These are phyloP conservation scores for Mariannaea elegans DNA, from an alignment of 2,329 filamentous ascomycete species.

Conservation along the genomic window DNA sequence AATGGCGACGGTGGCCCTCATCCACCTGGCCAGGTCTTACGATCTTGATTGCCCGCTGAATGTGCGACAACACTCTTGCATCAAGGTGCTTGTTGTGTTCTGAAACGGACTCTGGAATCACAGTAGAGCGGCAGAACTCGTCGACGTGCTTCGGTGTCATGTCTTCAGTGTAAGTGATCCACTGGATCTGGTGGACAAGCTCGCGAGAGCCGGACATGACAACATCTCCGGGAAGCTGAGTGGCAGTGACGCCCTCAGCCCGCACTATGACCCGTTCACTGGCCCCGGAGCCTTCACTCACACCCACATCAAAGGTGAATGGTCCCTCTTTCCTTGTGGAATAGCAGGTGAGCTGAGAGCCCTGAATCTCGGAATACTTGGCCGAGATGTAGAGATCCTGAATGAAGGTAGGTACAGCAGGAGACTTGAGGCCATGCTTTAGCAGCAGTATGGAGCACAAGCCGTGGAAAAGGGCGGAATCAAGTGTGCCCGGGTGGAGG, in stretches of 20 bases:
- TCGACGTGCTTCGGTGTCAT: conserved; percentile 6
- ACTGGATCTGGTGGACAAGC: conserved; percentile 14
- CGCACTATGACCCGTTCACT: not conserved
- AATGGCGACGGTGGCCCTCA: conserved; percentile 8
- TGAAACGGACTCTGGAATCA: not conserved
- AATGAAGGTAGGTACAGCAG: conserved; percentile 15
- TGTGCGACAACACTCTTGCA: conserved; percentile 5
- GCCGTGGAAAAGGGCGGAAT: conserved; percentile 12
- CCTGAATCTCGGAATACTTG: not conserved
- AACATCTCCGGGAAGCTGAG: conserved; percentile 9
- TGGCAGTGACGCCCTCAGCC: conserved; percentile 10
- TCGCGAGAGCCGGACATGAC: conserved; percentile 1
- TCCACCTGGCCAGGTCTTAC: not conserved
- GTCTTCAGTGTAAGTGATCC: conserved; percentile 6
- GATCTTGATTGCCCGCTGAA: conserved; percentile 12
- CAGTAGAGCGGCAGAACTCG: conserved; percentile 1
- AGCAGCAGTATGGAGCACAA: conserved; percentile 9
- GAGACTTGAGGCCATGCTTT: conserved; percentile 3
- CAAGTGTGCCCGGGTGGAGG: conserved; percentile 8
- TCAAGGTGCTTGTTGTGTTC: conserved; percentile 11
- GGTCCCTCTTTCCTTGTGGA: conserved; percentile 10
- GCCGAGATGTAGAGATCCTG: conserved; percentile 11
- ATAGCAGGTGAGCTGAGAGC: conserved; percentile 10
- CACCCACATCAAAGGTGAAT: conserved; percentile 8
- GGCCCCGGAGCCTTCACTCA: conserved; percentile 1